Conservation (phyloP, 495 filamentous ascomycete species). For the Aspergillus biplanus region DNA sequence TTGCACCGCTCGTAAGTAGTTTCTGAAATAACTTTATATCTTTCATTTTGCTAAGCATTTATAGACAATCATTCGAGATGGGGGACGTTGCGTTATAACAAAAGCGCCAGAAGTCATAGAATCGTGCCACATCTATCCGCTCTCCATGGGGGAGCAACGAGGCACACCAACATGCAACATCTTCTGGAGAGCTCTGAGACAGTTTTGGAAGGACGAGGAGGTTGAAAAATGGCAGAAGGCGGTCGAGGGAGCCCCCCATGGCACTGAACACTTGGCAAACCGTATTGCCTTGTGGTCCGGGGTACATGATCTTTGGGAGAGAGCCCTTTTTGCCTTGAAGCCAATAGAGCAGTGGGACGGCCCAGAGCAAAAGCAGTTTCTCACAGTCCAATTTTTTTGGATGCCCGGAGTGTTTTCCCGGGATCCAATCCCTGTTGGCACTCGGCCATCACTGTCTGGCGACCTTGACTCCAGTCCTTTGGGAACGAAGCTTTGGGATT, state of each 20-base stretch:
- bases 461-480: background rate
- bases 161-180: background rate
- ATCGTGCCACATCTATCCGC: conserved; percentile 3
- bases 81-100: background rate
- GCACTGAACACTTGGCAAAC: background rate
- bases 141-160: background rate
- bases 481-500: background rate
- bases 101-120: background rate
- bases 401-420: background rate
- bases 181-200: background rate
- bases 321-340: conserved; percentile 1
- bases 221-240: background rate
- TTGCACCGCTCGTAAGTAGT: background rate
- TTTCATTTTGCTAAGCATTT: conserved; percentile 1
- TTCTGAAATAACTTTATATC: background rate
- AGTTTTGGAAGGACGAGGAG: background rate
- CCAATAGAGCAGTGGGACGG: background rate
- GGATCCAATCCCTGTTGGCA: background rate
- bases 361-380: background rate
- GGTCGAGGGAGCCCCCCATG: background rate
- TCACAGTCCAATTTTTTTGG: background rate
- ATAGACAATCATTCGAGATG: background rate
- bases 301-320: background rate
- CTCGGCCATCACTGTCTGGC: background rate
- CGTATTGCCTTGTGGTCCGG: background rate